Conservation (phyloP, 345 rosid genomes). For the Melaleuca quinquenervia region DNA sequence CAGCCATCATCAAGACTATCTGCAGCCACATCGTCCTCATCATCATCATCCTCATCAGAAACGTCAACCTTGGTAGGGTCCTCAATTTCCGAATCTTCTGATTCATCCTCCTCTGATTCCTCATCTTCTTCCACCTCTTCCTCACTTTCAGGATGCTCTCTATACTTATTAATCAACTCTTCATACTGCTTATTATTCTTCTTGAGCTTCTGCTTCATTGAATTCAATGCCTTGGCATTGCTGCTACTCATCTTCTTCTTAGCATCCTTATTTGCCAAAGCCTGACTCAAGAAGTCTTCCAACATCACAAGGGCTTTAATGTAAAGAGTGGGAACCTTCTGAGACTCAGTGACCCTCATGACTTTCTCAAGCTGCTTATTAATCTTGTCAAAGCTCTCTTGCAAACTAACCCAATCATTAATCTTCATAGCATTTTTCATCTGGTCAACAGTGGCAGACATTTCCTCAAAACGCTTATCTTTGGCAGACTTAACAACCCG, state of each 20-base stretch:
- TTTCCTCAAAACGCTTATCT: conserved; percentile 88
- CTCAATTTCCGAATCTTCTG: conserved; percentile 32
- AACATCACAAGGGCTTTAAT: conserved; percentile 76
- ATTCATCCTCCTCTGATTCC: conserved; percentile 36
- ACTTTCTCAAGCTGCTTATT: conserved; percentile 97
- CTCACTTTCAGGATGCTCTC: conserved; percentile 74
- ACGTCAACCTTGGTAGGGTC: conserved; percentile 34
- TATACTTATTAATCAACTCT: conserved; percentile 55
- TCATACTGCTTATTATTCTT: conserved; percentile 84
- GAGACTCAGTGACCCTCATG: conserved; percentile 72
- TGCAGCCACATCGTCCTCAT: conserved; percentile 13
- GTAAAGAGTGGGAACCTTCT: conserved; percentile 53
- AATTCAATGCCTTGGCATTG: conserved; percentile 89
- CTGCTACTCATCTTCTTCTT: conserved; percentile 97
- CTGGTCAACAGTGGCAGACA: conserved; percentile 59
- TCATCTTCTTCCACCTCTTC: conserved; percentile 40
- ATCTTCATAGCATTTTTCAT: conserved; percentile 95
- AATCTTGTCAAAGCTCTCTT: conserved; percentile 76
- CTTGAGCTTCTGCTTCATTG: conserved; percentile 92
- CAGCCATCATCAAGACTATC: conserved; percentile 27
- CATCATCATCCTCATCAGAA: conserved; percentile 27
- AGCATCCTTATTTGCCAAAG: conserved; percentile 88
- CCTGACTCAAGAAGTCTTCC: conserved; percentile 78
- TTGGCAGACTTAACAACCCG: conserved; percentile 78
- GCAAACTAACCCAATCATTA: conserved; percentile 88